A percentile compares a stretch with the other conserved stretches of the same genome.
These are phyloP conservation scores for Xylariomycetidae sp. DNA, from an alignment of 2,329 filamentous ascomycete species.

Conservation along the genomic window DNA sequence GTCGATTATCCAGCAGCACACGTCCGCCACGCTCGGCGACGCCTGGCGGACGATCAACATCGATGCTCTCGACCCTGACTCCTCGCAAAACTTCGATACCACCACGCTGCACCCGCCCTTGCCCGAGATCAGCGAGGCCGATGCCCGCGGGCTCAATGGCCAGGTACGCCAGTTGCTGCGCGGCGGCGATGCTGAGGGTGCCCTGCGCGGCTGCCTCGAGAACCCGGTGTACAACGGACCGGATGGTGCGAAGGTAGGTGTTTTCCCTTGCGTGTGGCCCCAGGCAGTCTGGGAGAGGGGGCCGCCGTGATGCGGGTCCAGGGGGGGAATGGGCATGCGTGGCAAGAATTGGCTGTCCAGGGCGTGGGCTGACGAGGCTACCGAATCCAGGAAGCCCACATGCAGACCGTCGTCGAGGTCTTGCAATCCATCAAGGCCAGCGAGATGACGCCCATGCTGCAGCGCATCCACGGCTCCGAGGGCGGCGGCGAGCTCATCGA, in stretches of 20 bases:
- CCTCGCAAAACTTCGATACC: slow-evolving; percentile 84
- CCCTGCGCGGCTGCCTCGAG: slow-evolving; percentile 77
- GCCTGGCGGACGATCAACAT: slow-evolving; percentile 89
- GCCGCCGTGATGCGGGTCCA: background rate
- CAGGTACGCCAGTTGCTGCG: slow-evolving; percentile 85
- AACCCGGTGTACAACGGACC: slow-evolving; percentile 68
- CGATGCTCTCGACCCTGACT: slow-evolving; percentile 85
- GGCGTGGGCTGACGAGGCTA: slow-evolving; percentile 14
- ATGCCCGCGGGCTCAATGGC: slow-evolving; percentile 69
- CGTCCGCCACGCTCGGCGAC: slow-evolving; percentile 52
- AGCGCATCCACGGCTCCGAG: slow-evolving; percentile 69
- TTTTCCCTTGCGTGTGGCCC: slow-evolving; percentile 2
- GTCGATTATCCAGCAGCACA: slow-evolving; percentile 64
- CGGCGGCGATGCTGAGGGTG: slow-evolving; percentile 81
- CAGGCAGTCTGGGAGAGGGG: no score
- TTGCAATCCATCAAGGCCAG: slow-evolving; percentile 93
- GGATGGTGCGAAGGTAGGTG: slow-evolving; percentile 51
- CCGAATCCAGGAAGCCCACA: slow-evolving; percentile 65
- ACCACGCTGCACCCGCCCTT: slow-evolving; percentile 73
- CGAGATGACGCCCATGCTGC: slow-evolving; percentile 87
- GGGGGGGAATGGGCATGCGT: background rate
- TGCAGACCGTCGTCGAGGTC: slow-evolving; percentile 85
- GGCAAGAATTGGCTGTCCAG: background rate
- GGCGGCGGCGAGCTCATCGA: slow-evolving; percentile 83
- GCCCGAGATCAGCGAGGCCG: slow-evolving; percentile 66